Conservation (phyloP, 2,329 filamentous ascomycete genomes). For the Penicillium capsulatum region DNA sequence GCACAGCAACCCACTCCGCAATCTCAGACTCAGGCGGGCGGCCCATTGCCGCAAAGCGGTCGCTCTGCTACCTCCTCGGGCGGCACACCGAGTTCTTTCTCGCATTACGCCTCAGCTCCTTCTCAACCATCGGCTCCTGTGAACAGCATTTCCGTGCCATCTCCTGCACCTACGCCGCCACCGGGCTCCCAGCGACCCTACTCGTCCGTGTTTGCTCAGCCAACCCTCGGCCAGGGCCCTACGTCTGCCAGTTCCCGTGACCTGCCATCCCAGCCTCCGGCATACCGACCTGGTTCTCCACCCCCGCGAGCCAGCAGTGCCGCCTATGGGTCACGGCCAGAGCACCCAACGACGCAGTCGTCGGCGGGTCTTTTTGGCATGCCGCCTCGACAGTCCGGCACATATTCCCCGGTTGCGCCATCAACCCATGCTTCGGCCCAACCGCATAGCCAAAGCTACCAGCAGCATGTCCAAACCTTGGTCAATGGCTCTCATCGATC, state of each 20-base stretch:
- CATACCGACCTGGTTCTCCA: constrained; percentile 27
- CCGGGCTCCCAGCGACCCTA: constrained; percentile 31
- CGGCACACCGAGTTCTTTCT: constrained; percentile 28
- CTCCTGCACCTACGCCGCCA: constrained; percentile 34
- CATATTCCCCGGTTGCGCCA: constrained; percentile 25
- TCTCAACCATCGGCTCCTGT: constrained; percentile 23
- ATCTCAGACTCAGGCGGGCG: constrained; percentile 21
- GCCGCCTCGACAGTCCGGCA: constrained; percentile 25
- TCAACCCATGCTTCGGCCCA: constrained; percentile 24
- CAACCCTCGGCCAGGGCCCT: constrained; percentile 24
- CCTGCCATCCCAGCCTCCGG: constrained; percentile 24
- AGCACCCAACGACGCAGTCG: constrained; percentile 30
- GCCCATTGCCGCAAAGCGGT: constrained; percentile 17
- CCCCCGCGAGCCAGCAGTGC: constrained; percentile 28
- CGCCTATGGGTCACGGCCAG: constrained; percentile 31
- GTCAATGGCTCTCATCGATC: constrained; percentile 36
- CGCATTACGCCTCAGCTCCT: constrained; percentile 26
- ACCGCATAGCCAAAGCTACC: constrained; percentile 30
- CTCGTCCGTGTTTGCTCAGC: constrained; percentile 28
- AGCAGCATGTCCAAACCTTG: constrained; percentile 39
- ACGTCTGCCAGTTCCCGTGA: constrained; percentile 30
- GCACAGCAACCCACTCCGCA: constrained; percentile 28
- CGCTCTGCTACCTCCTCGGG: constrained; percentile 22
- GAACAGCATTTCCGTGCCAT: constrained; percentile 29
- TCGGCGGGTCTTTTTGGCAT: constrained; percentile 29